These are phyloP conservation scores for Benincasa hispida DNA, from an alignment of 306 rosid genomes.

Conservation along the genomic window DNA sequence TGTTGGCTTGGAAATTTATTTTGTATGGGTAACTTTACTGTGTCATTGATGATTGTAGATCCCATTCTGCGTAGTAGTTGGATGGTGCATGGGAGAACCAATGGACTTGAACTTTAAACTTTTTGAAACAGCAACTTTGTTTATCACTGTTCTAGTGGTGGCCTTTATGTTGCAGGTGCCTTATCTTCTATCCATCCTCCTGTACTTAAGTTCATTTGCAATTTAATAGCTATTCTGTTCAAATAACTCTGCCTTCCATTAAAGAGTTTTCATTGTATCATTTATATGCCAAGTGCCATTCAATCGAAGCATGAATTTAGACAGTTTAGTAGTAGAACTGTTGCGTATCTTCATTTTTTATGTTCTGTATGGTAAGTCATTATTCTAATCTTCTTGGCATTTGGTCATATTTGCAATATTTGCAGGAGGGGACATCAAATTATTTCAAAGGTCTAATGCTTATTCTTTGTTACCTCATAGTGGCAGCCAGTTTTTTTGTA, in stretches of 20 bases:
- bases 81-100: constrained; percentile 83
- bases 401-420: constrained; percentile 19
- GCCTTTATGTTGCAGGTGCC: constrained; percentile 89
- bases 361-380: background rate
- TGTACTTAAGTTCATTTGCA: background rate
- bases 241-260: background rate
- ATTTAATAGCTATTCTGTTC: background rate
- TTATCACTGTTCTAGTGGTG: constrained; percentile 81
- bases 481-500: constrained; percentile 86
- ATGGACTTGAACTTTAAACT: constrained; percentile 96
- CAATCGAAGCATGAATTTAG: background rate
- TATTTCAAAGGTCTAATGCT: constrained; percentile 95
- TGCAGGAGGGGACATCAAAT: constrained; percentile 88
- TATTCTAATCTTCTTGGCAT: background rate
- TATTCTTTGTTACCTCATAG: constrained; percentile 81
- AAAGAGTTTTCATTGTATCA: background rate
- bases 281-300: background rate
- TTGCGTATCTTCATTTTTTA: background rate
- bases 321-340: background rate
- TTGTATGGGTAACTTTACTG: background rate
- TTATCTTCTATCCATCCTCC: background rate
- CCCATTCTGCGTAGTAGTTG: constrained; percentile 90
- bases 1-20: background rate
- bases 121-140: constrained; percentile 86
- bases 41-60: constrained; percentile 25